Base-by-base conservation (phyloP, 2,329 filamentous ascomycete genomes). In the Monilinia fructigena region DNA sequence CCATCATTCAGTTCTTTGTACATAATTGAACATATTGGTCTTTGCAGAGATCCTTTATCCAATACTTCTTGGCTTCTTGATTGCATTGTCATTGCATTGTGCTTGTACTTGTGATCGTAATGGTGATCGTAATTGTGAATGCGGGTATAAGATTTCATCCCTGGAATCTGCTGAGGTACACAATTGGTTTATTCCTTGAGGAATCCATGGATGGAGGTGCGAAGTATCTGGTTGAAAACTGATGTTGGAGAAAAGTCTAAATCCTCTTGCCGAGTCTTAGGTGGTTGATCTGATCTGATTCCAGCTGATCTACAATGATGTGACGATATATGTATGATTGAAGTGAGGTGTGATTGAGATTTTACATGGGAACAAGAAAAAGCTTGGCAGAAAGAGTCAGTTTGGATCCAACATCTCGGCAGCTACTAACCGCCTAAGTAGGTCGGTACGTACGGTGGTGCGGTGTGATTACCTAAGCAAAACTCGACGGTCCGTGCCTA, bases 1-100 rank as follows among this genome's bases (percentile, higher is more conserved):
- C 12, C 47, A 40, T 53, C 23, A 35, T 65, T 65, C 63, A 65
- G 4, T 65, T 65, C 63, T 40, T 47, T 65, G 55, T 65, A 65
- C 31, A 65, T 65, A 65, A 23, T 65, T 65, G 16, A 47, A 65
- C 28, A 38, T 12, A 50, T 38, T 0, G 63, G 31, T 58, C 63
- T 23, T 48, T 20, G n/a, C 20, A 8, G 45, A n/a, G 18, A 20
- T 8, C 53, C 38, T 50, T 58, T 16, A 42, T 42, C 55, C 18
- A 60, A 42, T 31, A 52, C 23, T 60, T 59, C 11, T 40, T 58
- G 23, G 18, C 7, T 56, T 64, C 42, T 14, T 53, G 31, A 26
- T 28, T 62, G 59, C 23, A 52, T 42, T 50, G 23, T 23, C 28
- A 28, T 28, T 28, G 28, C 28, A 28, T 28, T 28, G 28, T 28